phyloP scores from a whole-genome alignment of 176 grass and related monocot genomes.

The Phyllostachys edulis region DNA sequence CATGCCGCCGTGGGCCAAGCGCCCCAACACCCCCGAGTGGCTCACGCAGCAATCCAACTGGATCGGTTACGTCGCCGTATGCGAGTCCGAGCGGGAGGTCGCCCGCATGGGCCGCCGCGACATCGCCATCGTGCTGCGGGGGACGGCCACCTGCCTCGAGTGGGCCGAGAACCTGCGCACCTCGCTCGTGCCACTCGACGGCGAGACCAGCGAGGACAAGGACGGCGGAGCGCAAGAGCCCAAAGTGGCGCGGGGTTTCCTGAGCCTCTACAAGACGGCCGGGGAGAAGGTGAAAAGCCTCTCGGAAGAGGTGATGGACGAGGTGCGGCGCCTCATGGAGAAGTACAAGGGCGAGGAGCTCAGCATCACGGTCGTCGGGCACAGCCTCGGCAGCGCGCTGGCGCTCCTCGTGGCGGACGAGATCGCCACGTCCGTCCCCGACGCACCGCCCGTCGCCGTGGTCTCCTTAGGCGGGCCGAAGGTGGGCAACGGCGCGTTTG shows the following conservation, averaged over 20 bases:
- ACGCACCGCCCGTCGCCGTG: constrained; percentile 72
- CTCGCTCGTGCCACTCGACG: constrained; percentile 57
- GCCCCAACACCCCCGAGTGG: constrained; percentile 66
- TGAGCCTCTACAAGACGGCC: constrained; percentile 76
- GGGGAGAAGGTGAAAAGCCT: constrained; percentile 67
- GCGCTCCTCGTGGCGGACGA: constrained; percentile 86
- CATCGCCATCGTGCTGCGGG: constrained; percentile 80
- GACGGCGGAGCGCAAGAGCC: constrained; percentile 21
- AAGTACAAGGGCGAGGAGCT: constrained; percentile 87
- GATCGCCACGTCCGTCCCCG: constrained; percentile 45
- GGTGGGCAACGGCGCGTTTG: constrained; percentile 77
- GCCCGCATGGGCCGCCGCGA: constrained; percentile 83
- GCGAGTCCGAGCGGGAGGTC: constrained; percentile 81
- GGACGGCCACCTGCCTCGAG: constrained; percentile 87
- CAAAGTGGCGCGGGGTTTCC: constrained; percentile 71
- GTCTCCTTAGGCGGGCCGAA: constrained; percentile 87
- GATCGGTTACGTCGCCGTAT: constrained; percentile 90
- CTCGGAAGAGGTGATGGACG: constrained; percentile 58
- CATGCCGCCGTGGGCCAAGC: constrained; percentile 64
- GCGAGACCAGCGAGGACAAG: constrained; percentile 5
- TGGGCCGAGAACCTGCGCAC: constrained; percentile 85
- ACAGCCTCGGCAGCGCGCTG: constrained; percentile 84
- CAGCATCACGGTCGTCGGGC: constrained; percentile 88
- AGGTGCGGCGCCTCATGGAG: constrained; percentile 71
- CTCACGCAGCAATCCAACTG: constrained; percentile 86